Evolutionary conservation across 352 stramenopile genomes (phyloP).

Genomic region (Thraustochytrium aureum): DNA sequence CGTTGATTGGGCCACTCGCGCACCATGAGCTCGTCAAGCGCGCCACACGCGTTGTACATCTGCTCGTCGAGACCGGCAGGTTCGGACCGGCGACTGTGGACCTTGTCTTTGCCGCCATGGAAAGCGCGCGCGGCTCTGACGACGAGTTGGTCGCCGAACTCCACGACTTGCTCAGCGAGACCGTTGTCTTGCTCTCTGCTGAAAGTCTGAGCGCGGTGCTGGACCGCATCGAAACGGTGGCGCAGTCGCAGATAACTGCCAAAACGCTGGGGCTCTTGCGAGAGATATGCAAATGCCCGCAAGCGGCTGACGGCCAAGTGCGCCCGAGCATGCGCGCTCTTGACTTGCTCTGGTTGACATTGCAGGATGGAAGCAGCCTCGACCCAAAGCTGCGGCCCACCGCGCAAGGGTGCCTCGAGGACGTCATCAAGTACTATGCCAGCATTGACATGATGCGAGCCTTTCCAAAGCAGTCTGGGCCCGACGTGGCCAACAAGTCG

Average conservation of each 20-base stretch:
- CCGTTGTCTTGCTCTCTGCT: neutral
- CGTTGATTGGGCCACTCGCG: constrained; percentile 13
- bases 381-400: neutral
- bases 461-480: neutral
- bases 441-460: constrained; percentile 47
- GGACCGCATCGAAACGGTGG: neutral
- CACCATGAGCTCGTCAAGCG: constrained; percentile 44
- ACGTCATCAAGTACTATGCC: constrained; percentile 25
- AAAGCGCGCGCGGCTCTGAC: constrained; percentile 17
- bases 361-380: neutral
- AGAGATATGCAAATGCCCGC: constrained; percentile 38
- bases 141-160: constrained; percentile 20
- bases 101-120: neutral
- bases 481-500: neutral
- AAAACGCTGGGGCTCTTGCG: constrained; percentile 14
- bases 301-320: too few relatives aligned
- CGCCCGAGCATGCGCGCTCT: neutral
- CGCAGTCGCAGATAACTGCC: neutral
- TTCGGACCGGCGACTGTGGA: constrained; percentile 1
- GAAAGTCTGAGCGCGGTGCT: neutral
- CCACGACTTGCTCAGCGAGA: neutral
- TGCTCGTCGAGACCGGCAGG: constrained; percentile 3
- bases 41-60: neutral
- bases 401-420: neutral
- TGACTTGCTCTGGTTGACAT: neutral